Conservation (phyloP, 2,329 filamentous ascomycete species). For the Paecilomyces variotii region DNA sequence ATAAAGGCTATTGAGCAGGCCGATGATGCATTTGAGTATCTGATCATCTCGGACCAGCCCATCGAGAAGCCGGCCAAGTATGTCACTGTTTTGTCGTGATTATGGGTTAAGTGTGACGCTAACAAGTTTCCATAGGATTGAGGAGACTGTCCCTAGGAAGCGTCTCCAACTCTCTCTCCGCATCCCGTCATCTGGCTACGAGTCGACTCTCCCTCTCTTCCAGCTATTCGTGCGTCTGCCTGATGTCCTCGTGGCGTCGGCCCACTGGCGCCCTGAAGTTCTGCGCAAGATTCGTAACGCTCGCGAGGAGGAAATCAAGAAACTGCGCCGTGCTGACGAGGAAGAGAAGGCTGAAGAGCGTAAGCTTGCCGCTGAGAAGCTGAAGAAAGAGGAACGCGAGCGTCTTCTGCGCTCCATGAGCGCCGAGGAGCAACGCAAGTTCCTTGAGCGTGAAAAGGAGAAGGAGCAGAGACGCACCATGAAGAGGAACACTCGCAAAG, state of each 20-base stretch:
- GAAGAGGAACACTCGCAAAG: slow-evolving; percentile 55
- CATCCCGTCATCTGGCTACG: slow-evolving; percentile 60
- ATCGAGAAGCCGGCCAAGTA: slow-evolving; percentile 78
- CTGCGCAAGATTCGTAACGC: slow-evolving; percentile 71
- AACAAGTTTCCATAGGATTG: slow-evolving; percentile 48
- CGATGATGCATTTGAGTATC: slow-evolving; percentile 73
- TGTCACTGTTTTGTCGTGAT: not conserved
- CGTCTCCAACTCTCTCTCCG: slow-evolving; percentile 70
- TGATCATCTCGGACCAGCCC: slow-evolving; percentile 86
- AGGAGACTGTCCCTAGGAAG: slow-evolving; percentile 79
- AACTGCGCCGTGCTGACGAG: slow-evolving; percentile 71
- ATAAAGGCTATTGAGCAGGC: slow-evolving; percentile 69
- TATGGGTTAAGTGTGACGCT: not conserved
- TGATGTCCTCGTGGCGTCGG: slow-evolving; percentile 66
- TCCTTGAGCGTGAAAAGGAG: slow-evolving; percentile 70
- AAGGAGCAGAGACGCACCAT: slow-evolving; percentile 57
- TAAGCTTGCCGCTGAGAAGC: slow-evolving; percentile 44
- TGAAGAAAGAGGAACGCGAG: slow-evolving; percentile 86
- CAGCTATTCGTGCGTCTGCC: slow-evolving; percentile 74
- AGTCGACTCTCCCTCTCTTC: slow-evolving; percentile 65
- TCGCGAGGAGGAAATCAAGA: slow-evolving; percentile 71
- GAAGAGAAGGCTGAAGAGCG: slow-evolving; percentile 59
- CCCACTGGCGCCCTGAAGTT: slow-evolving; percentile 86
- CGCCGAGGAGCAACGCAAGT: slow-evolving; percentile 80
- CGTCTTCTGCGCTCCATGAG: slow-evolving; percentile 67